Evolutionary conservation across 345 rosid species (phyloP), one percentile per base, ranked within the genome.

Genomic region (Hibiscus mutabilis): DNA sequence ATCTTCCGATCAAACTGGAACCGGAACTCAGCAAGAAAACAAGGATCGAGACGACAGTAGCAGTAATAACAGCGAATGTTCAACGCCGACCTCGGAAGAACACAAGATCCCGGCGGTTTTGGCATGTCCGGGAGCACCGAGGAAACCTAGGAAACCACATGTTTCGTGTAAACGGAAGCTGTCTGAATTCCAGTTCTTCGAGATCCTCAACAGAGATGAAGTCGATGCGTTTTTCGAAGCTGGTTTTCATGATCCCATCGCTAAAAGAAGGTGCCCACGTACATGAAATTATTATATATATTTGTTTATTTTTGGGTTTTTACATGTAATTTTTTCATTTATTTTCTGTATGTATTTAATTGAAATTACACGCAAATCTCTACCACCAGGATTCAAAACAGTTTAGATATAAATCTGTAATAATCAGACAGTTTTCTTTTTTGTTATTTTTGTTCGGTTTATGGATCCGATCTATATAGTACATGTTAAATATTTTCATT

Each of bases 41-140:
- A 13, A 46, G 51, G 6, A 33, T 0, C 18, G 12, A 51, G 37
- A 52, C 29, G 22, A 47, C n/a, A 13, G 15, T 14, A 47, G n/a
- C 52, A 14, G 40, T 9, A 35, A 8, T 33, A 33, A 55, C 60
- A 55, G 35, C 33, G 47, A 33, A 42, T 80, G 79, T 44, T 35
- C 15, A 35, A 81, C 84, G 0, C 84, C 84, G 3, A 78, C 77
- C 5, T 69, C 77, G 2, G 68, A 60, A 9, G 75, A 78, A 42
- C 57, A 37, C 72, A 67, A 71, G 72, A 81, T 81, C 66, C 82
- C 78, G 0, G 55, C 57, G 5, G 33, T 56, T 18, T 21, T 73
- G 18, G 16, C 53, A 69, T 81, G 82, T 63, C 84, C 82, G 10
- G 71, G 77, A 0, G 74, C 79, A 25, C 84, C 76, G 2, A 22